Percentiles rank a stretch among this genome's conserved stretches.
phyloP scores from a whole-genome alignment of 1,284 basidiomycete genomes.

The Singerocomus rubriflavus region DNA sequence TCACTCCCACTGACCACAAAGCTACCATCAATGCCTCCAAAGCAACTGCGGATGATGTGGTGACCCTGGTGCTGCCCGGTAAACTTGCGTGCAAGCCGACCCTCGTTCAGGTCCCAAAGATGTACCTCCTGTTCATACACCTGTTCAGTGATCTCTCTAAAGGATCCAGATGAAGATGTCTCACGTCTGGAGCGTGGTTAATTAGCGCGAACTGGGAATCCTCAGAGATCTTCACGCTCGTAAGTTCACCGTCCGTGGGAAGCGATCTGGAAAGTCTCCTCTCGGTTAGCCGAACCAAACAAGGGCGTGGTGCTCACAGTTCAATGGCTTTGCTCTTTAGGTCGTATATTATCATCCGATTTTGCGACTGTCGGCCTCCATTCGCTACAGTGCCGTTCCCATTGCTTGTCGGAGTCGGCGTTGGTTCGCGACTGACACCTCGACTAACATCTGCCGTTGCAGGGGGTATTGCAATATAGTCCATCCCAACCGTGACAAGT shows the following conservation, averaged over 20 bases:
- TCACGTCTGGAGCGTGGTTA: constrained; percentile 82
- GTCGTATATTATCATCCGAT: constrained; percentile 76
- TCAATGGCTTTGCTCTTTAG: constrained; percentile 60
- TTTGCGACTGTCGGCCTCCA: constrained; percentile 44
- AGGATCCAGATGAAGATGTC: constrained; percentile 30
- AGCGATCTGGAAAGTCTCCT: constrained; percentile 48
- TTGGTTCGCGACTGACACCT: constrained; percentile 35
- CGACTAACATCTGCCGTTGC: constrained; percentile 31
- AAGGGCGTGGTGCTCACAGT: constrained; percentile 46
- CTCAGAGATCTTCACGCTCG: constrained; percentile 83
- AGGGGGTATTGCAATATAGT: constrained; percentile 34
- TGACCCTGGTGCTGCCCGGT: constrained; percentile 78
- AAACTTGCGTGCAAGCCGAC: constrained; percentile 73
- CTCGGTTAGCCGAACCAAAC: constrained; percentile 11
- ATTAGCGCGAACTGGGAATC: constrained; percentile 88
- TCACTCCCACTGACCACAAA: constrained; percentile 95
- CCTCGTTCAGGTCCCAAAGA: constrained; percentile 76
- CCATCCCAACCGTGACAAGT: constrained; percentile 82
- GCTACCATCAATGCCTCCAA: constrained; percentile 88
- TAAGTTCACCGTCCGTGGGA: constrained; percentile 73
- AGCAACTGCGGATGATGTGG: constrained; percentile 89
- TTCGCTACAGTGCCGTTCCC: constrained; percentile 37
- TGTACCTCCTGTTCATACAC: constrained; percentile 70
- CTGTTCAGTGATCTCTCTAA: constrained; percentile 9
- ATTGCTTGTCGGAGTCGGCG: constrained; percentile 35